Conservation (phyloP, 1,139 yeast genomes). For the Geotrichum klebahnii region DNA sequence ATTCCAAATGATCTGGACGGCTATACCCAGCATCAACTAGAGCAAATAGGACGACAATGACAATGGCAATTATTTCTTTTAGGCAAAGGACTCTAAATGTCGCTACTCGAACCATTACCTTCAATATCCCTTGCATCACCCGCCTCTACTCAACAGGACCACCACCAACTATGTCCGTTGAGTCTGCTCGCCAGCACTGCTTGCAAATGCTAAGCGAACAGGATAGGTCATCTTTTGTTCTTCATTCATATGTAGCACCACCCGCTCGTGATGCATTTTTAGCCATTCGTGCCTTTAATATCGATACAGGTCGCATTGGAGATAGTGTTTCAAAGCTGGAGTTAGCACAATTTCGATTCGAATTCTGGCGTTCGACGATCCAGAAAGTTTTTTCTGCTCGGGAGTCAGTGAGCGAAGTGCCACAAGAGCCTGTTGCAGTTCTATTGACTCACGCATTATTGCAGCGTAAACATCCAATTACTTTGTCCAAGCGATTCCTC, state of each 20-base stretch:
- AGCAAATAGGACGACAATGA: too few relatives aligned
- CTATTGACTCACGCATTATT: conserved; percentile 41
- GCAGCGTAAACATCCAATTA: conserved; percentile 36
- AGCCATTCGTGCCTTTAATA: conserved; percentile 66
- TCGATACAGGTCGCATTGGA: conserved; percentile 61
- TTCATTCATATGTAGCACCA: conserved; percentile 67
- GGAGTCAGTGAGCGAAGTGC: conserved; percentile 33
- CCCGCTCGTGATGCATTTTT: conserved; percentile 61
- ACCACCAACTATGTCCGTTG: conserved; percentile 13
- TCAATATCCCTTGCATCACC: too few relatives aligned
- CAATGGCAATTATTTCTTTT: too few relatives aligned
- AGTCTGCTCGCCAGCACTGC: conserved; percentile 19
- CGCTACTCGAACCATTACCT: neutral
- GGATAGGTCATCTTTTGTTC: conserved; percentile 63
- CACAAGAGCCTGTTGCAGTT: conserved; percentile 60
- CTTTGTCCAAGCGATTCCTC: conserved; percentile 53
- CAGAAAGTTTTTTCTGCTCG: conserved; percentile 34
- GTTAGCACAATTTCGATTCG: conserved; percentile 40
- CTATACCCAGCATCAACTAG: too few relatives aligned
- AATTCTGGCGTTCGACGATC: conserved; percentile 41
- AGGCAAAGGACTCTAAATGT: neutral
- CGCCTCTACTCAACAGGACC: conserved; percentile 1
- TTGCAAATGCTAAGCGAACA: conserved; percentile 25
- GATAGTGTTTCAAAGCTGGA: conserved; percentile 45
- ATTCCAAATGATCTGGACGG: too few relatives aligned